Base-by-base conservation (phyloP, 768 basidiomycete species). In the Pisolithus orientalis region DNA sequence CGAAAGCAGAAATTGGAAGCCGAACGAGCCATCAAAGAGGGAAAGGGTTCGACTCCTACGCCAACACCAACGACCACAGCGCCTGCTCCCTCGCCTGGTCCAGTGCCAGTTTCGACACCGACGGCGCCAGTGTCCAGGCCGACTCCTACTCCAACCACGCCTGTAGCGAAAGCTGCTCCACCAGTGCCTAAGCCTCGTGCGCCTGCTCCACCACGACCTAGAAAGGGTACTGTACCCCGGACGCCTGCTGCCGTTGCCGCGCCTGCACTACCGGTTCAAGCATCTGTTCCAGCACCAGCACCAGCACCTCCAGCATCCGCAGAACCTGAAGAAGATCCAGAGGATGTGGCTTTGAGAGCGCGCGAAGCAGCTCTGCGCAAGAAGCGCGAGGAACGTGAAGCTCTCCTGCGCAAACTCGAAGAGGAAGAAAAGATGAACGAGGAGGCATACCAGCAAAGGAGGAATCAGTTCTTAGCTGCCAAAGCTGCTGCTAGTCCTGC, bases 1-100 rank as follows among this genome's bases (percentile, higher is more conserved):
- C 77, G 95, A 43, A 76, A 73, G 57, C 87, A 90, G 58, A 75
- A 90, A 47, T 65, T 98, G 38, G 88, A 87, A 43, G 80, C 75
- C 37, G 93, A 90, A 68, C 85, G 81, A 64, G 83, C 80, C 1
- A 55, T 80, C 51, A 81, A 78, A 59, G 81, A 78, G 43, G 75
- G 72, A 4, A 70, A 66, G 45, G 59, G 64, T 1, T 65, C 67
- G 0, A 57, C 67, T 17, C 61, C 77, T 44, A 70, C 73, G 0
- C 63, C 61, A 4, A 77, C 78, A 2, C 71, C 74, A 37, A 76
- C 73, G 32, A 67, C 72, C 16, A 68, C 75, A 17, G 67, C 69
- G 17, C 63, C 65, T 0, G 57, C 65, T n/a, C 62, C 67, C 0
- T 53, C 71, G 4, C 73, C 75, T 1, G 66, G 76, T 2, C 65